Evolutionary conservation across 352 stramenopile genomes (phyloP).

Genomic region (Peronospora destructor): DNA sequence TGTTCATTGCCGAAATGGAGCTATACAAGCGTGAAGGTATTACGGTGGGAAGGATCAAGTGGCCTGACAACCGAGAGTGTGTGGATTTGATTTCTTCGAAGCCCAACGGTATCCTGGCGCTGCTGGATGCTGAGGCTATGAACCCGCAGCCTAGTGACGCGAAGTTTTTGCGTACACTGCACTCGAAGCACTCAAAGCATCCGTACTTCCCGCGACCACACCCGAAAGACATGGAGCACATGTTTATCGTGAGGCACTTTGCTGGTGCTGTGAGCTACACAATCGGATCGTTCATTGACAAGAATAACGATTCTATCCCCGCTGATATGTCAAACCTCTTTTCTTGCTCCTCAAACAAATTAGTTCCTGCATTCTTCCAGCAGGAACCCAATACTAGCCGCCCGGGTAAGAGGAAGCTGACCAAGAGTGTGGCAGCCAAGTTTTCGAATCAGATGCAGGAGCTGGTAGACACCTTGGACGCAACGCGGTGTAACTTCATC

Average conservation of each 20-base stretch:
- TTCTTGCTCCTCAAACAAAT: constrained; percentile 49
- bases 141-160: constrained; percentile 87
- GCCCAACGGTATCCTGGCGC: constrained; percentile 66
- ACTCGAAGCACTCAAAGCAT: constrained; percentile 81
- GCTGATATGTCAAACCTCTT: constrained; percentile 82
- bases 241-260: constrained; percentile 89
- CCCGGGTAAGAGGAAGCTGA: constrained; percentile 75
- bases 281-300: constrained; percentile 86
- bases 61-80: constrained; percentile 88
- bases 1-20: constrained; percentile 88
- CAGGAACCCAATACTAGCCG: constrained; percentile 43
- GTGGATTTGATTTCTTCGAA: constrained; percentile 85
- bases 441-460: constrained; percentile 86
- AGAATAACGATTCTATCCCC: constrained; percentile 88
- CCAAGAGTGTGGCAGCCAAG: constrained; percentile 61
- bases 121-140: constrained; percentile 85
- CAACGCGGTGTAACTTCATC: constrained; percentile 83
- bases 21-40: constrained; percentile 88
- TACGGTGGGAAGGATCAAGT: constrained; percentile 84
- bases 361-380: constrained; percentile 65
- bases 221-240: constrained; percentile 84
- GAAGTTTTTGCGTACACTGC: constrained; percentile 79
- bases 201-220: constrained; percentile 81
- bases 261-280: constrained; percentile 86
- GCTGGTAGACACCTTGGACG: constrained; percentile 82